Percentiles rank a stretch among this genome's conserved stretches.
Conservation (phyloP, 805 yeast genomes). For the Barnettozyma siamensis region DNA sequence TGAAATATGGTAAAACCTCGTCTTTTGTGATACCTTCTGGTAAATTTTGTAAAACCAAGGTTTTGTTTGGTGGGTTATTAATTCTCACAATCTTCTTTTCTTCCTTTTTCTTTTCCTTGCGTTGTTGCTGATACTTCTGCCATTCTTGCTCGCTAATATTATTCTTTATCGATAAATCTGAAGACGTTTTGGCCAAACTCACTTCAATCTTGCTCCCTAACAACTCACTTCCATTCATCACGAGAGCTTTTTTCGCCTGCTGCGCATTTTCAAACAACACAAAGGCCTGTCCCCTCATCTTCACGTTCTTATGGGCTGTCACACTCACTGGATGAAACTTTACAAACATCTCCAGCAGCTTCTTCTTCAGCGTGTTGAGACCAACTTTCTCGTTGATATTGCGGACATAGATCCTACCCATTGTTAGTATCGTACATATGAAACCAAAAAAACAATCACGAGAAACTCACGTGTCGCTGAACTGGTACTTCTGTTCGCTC, state of each 20-base stretch:
- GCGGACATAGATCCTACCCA: constrained; percentile 42
- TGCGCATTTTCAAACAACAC: constrained; percentile 44
- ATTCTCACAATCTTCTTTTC: constrained; percentile 10
- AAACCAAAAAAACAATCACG: no score
- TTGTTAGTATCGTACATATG: no score
- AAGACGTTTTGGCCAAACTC: constrained; percentile 22
- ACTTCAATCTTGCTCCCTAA: no score
- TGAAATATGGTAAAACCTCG: constrained; percentile 42
- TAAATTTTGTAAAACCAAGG: constrained; percentile 60
- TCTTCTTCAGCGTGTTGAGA: constrained; percentile 40
- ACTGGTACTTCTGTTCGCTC: constrained; percentile 8
- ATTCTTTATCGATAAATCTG: constrained; percentile 16
- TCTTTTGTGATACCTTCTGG: constrained; percentile 39
- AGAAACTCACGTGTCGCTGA: constrained; percentile 22
- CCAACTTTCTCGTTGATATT: constrained; percentile 69
- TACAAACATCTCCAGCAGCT: constrained; percentile 37
- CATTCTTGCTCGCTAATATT: constrained; percentile 12
- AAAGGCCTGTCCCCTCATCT: constrained; percentile 79
- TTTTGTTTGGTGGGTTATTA: constrained; percentile 59
- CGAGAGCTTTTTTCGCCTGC: constrained; percentile 33
- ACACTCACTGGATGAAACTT: constrained; percentile 47
- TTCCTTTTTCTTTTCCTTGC: constrained; percentile 17
- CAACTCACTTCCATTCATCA: constrained; percentile 16
- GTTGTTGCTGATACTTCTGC: constrained; percentile 13
- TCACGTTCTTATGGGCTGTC: constrained; percentile 53